A percentile compares a stretch with the other conserved stretches of the same genome.
Evolutionary conservation across 2,329 filamentous ascomycete genomes (phyloP).

Genomic region (Boeremia lycopersici): DNA sequence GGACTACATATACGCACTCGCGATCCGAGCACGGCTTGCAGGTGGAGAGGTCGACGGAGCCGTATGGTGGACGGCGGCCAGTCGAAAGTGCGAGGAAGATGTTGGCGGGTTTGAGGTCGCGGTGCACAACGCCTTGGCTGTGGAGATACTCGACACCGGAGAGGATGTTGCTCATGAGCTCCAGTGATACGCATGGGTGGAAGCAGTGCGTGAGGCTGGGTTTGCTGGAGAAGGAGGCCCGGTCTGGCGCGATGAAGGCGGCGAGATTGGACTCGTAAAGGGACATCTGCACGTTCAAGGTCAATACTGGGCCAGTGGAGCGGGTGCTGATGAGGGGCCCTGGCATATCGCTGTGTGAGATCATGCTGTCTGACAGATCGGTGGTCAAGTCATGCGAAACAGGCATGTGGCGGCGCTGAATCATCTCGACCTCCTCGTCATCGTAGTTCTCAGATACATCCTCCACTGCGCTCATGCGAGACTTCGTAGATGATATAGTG

Average conservation of each 20-base stretch:
- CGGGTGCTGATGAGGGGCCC: constrained; percentile 29
- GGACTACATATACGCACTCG: constrained; percentile 55
- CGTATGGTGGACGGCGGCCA: constrained; percentile 44
- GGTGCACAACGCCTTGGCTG: constrained; percentile 64
- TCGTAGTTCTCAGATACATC: constrained; percentile 45
- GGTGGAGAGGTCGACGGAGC: constrained; percentile 53
- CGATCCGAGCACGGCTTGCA: constrained; percentile 54
- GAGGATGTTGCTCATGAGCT: constrained; percentile 64
- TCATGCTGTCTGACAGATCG: constrained; percentile 38
- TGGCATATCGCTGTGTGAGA: constrained; percentile 46
- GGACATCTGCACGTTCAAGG: constrained; percentile 72
- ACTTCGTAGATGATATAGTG: constrained; percentile 49
- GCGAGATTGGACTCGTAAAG: constrained; percentile 67
- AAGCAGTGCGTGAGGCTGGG: constrained; percentile 62
- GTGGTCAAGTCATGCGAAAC: constrained; percentile 26
- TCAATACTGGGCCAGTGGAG: constrained; percentile 46
- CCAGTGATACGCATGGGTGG: constrained; percentile 62
- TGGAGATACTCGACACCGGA: constrained; percentile 71
- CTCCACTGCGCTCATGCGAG: constrained; percentile 48
- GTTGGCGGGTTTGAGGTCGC: constrained; percentile 72
- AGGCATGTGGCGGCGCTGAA: constrained; percentile 44
- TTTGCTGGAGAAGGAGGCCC: constrained; percentile 13
- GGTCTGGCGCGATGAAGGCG: constrained; percentile 57
- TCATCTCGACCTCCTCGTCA: constrained; percentile 57
- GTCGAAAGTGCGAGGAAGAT: constrained; percentile 64